Evolutionary conservation across 148 eudicot genomes (phyloP).

Genomic region (Silene latifolia): DNA sequence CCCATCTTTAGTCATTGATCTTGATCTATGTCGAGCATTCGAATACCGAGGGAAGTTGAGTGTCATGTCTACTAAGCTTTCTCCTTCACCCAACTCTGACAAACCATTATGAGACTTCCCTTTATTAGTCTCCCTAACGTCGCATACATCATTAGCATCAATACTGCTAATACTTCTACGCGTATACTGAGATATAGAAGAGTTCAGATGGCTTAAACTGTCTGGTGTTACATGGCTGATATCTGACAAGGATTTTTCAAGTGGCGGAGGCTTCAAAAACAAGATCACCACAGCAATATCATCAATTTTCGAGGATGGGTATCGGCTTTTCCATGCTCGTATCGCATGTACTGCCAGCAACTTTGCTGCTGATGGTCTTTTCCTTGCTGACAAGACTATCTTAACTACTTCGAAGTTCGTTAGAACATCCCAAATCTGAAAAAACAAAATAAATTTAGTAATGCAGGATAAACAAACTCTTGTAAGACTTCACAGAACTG

Average conservation of each 20-base stretch:
- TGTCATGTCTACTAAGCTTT: constrained; percentile 19
- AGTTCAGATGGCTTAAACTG: constrained; percentile 36
- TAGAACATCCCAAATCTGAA: constrained; percentile 85
- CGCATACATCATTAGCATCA: constrained; percentile 31
- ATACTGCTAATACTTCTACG: constrained; percentile 27
- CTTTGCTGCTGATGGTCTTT: constrained; percentile 66
- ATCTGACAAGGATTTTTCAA: constrained; percentile 41
- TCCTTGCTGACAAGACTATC: constrained; percentile 57
- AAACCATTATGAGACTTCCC: constrained; percentile 12
- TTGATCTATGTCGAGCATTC: constrained; percentile 14
- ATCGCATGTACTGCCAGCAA: constrained; percentile 50
- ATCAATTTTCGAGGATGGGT: constrained; percentile 57
- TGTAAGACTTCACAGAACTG: neutral
- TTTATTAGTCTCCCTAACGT: constrained; percentile 10
- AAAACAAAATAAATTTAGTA: neutral
- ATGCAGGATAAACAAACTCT: neutral
- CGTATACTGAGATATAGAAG: constrained; percentile 29
- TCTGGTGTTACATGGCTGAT: constrained; percentile 29
- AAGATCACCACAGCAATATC: constrained; percentile 68
- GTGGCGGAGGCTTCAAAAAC: constrained; percentile 47
- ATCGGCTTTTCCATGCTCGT: constrained; percentile 67
- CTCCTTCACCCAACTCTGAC: constrained; percentile 25
- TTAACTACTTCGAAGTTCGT: constrained; percentile 67
- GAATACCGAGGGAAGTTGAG: constrained; percentile 26
- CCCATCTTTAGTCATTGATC: constrained; percentile 12